Percentiles rank a stretch among this genome's conserved stretches.
Evolutionary conservation across 768 basidiomycete genomes (phyloP).

Genomic region (Leucocoprinus sp.): DNA sequence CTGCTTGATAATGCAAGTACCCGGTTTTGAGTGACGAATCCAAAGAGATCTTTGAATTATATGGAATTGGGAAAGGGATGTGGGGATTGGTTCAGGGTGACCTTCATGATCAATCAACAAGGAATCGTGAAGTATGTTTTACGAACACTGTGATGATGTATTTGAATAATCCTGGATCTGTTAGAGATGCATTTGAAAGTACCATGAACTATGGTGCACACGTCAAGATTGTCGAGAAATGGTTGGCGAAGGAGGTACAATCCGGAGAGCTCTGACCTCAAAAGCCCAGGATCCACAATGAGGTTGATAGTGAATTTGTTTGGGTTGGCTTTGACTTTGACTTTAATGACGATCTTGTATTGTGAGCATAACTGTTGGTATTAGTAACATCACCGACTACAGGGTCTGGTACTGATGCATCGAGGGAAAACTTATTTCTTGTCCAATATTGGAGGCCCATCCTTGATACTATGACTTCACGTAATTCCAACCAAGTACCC

Average conservation of each 20-base stretch:
- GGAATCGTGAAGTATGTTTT: constrained; percentile 55
- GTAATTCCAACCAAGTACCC: no score
- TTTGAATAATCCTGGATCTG: background rate
- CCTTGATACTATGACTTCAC: no score
- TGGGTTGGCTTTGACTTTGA: no score
- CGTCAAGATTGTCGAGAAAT: constrained; percentile 61
- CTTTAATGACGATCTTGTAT: no score
- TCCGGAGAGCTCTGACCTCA: constrained; percentile 30
- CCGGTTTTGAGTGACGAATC: constrained; percentile 70
- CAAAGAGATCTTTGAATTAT: constrained; percentile 54
- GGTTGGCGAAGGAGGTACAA: constrained; percentile 44
- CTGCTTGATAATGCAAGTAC: constrained; percentile 43
- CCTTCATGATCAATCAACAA: constrained; percentile 67
- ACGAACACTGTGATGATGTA: background rate
- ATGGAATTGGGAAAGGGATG: constrained; percentile 57
- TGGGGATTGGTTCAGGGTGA: constrained; percentile 57
- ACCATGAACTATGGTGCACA: constrained; percentile 60
- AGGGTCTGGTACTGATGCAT: no score
- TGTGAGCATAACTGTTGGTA: no score
- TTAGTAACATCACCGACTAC: no score
- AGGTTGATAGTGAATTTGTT: no score
- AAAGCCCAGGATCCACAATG: no score
- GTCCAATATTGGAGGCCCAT: background rate
- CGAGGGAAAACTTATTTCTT: no score
- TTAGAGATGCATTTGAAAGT: constrained; percentile 51